Evolutionary conservation across 2,329 filamentous ascomycete species (phyloP).

Genomic region (Botryotinia calthae): DNA sequence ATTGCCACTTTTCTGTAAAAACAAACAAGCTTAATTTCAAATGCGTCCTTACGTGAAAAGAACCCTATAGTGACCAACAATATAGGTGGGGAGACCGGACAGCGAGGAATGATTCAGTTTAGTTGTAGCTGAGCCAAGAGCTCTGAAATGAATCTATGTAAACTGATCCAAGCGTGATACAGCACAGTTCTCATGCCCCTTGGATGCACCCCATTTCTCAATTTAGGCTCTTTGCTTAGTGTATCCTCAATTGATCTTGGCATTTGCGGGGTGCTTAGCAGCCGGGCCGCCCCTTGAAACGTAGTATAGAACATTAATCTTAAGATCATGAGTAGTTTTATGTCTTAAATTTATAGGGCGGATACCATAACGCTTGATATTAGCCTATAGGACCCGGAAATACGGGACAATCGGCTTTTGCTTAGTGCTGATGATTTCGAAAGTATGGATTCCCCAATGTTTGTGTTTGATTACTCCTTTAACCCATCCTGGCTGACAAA

Average conservation of each 20-base stretch:
- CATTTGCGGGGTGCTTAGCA: conserved; percentile 9
- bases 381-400: background rate
- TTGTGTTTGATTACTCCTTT: conserved; percentile 1
- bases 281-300: background rate
- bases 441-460: background rate
- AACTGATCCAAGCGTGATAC: background rate
- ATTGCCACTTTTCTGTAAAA: background rate
- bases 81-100: background rate
- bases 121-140: background rate
- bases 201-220: background rate
- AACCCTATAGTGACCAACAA: background rate
- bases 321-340: background rate
- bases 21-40: background rate
- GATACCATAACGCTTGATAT: background rate
- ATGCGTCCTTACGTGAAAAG: background rate
- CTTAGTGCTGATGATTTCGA: background rate
- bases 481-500: background rate
- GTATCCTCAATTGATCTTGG: background rate
- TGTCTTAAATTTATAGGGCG: background rate
- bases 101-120: background rate
- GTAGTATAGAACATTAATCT: background rate
- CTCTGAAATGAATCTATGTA: background rate
- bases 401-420: background rate
- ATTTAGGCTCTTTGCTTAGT: conserved; percentile 8
- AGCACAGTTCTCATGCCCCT: background rate